These are phyloP conservation scores for Myriangium duriaei DNA, from an alignment of 2,329 filamentous ascomycete genomes.

Conservation along the genomic window DNA sequence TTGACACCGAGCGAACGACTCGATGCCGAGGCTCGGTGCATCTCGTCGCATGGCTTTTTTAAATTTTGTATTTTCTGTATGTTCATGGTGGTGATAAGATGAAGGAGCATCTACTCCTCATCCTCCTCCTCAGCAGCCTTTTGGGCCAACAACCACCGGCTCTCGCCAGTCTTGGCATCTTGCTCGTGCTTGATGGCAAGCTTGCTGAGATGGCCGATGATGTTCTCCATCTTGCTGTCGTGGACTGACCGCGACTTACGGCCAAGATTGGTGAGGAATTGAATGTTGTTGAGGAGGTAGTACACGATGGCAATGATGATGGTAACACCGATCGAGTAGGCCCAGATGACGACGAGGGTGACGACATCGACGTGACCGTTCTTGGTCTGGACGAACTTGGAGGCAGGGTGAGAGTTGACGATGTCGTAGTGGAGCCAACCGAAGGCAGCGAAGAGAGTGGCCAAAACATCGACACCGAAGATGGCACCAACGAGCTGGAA, in stretches of 20 bases:
- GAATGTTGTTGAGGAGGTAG: constrained; percentile 47
- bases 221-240: constrained; percentile 54
- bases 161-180: constrained; percentile 34
- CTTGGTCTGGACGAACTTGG: constrained; percentile 22
- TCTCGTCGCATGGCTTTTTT: constrained; percentile 3
- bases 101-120: constrained; percentile 29
- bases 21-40: constrained; percentile 4
- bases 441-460: constrained; percentile 63
- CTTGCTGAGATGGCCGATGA: constrained; percentile 52
- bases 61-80: constrained; percentile 9
- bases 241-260: constrained; percentile 48
- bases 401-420: constrained; percentile 28
- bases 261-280: constrained; percentile 48
- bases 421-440: constrained; percentile 54
- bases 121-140: constrained; percentile 36
- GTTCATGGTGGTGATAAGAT: constrained; percentile 8
- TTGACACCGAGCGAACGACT: constrained; percentile 2
- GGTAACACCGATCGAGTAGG: constrained; percentile 53
- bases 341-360: constrained; percentile 53
- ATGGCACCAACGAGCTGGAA: constrained; percentile 64
- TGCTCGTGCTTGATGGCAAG: constrained; percentile 47
- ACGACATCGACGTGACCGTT: constrained; percentile 47
- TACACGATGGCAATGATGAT: constrained; percentile 56
- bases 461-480: constrained; percentile 56
- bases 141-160: constrained; percentile 32